Evolutionary conservation across 2,329 filamentous ascomycete genomes (phyloP), one percentile per base, ranked within the genome.

Genomic region (Colletotrichum sp.): DNA sequence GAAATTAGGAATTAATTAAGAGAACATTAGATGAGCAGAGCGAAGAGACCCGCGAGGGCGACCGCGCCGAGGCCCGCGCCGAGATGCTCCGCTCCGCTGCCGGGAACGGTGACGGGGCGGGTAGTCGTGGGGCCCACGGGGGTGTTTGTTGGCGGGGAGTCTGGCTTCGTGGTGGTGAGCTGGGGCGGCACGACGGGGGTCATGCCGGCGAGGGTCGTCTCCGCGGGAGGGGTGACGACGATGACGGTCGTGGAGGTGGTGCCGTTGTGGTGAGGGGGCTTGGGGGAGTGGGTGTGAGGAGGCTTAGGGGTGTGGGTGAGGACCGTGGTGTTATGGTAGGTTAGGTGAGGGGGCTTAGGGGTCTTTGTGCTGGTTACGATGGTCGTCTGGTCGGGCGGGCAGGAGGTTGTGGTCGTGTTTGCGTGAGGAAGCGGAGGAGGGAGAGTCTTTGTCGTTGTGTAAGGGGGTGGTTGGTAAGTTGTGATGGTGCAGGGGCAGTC

Each of bases 401-500:
- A 67, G 16, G 76, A 75, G 21, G 60, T 74, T 1, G 36, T 38
- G 36, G 36, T 38, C 8, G 16, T 38, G 36, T 38, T 38, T 18
- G 36, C 36, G 16, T 38, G 36, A 18, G 36, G 36, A 38, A 60
- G 74, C 30, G 77, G 66, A 24, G 24, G 24, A 4, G 24, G 24
- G 24, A 73, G 71, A 43, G 79, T 78, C 61, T 74, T 79, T 36
- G 80, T 82, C 21, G 79, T 81, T 60, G 80, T 82, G 71, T 83
- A 77, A 9, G 82, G 80, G 21, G 82, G 78, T 26, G 83, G 82
- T 60, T 78, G 77, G 67, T 80, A 79, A 74, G 84, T 80, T 68
- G 83, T 85, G 67, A 88, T 77, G 43, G 86, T 87, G 80, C 87
- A 88, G 70, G 87, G 87, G 79, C 87, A 89, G 83, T 88, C 86